Base-by-base conservation (phyloP, 208 protist genomes). In the Leishmania tarentolae region DNA sequence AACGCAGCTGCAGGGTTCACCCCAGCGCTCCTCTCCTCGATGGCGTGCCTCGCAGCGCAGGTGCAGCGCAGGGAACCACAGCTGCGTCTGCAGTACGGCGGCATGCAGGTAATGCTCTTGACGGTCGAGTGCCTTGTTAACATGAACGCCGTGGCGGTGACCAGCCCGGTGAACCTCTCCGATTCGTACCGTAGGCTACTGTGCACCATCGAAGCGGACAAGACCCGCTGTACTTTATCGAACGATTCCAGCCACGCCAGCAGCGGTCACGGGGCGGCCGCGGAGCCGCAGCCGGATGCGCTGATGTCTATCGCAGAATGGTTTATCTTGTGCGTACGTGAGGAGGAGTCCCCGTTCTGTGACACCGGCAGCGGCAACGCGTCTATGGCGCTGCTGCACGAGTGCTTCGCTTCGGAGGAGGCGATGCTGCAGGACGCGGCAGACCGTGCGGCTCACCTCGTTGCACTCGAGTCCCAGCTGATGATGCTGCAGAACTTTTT, bases 51-150 rank as follows among this genome's bases (percentile, higher is more conserved):
- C 13, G 84, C 84, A 63, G 86, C 86, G 79, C 86, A 92, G 42
- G 84, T 87, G 53, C 88, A 88, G 21, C 83, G 80, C 1, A 77
- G 88, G 44, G 88, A 96, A 87, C 84, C 84, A 28, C 61, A 75
- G 47, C 83, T 95, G 44, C 84, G 86, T 24, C 74, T 37, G 17
- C 87, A 94, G 75, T 93, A 94, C 89, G 80, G 85, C 8, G 94
- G 94, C 66, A 93, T 97, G 87, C 87, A 94, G 52, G 85, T 91
- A 28, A 80, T 97, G 75, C 80, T 97, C 47, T 81, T 95, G 46
- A 86, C 83, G 21, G 87, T 92, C 9, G 90, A 97, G 78, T 87
- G 77, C 24, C 61, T 95, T 31, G 93, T 90, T 78, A 97, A 97
- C 85, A 86, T 93, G 66, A 95, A 97, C 81, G 94, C 92, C 6